A percentile compares a stretch with the other conserved stretches of the same genome.
Evolutionary conservation across 2,329 filamentous ascomycete genomes (phyloP).

Genomic region (Colletotrichum musae): DNA sequence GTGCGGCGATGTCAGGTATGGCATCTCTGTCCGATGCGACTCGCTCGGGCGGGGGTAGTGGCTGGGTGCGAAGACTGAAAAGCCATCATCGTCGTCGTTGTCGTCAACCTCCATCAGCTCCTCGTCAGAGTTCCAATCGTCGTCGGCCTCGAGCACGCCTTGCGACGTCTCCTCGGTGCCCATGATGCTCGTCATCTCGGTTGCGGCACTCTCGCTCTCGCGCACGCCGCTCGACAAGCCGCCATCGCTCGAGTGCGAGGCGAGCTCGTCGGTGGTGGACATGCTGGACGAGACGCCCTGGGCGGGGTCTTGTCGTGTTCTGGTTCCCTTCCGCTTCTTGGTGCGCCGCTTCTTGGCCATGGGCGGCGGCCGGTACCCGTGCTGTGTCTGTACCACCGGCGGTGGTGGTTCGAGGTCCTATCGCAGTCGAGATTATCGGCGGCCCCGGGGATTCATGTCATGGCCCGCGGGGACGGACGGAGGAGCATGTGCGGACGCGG

Average conservation of each 20-base stretch:
- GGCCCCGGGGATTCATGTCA: slow-evolving; percentile 36
- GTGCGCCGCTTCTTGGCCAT: slow-evolving; percentile 54
- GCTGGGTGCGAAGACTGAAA: slow-evolving; percentile 60
- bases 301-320: slow-evolving; percentile 39
- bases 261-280: slow-evolving; percentile 51
- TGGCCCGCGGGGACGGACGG: slow-evolving; percentile 8
- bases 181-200: slow-evolving; percentile 56
- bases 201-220: slow-evolving; percentile 51
- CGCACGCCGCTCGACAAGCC: slow-evolving; percentile 49
- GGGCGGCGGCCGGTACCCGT: slow-evolving; percentile 44
- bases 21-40: slow-evolving; percentile 53
- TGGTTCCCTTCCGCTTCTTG: slow-evolving; percentile 48
- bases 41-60: slow-evolving; percentile 55
- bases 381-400: slow-evolving; percentile 36
- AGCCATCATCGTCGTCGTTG: slow-evolving; percentile 54
- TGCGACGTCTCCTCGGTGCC: slow-evolving; percentile 51
- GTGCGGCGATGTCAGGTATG: slow-evolving; percentile 49
- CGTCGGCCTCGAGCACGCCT: slow-evolving; percentile 44
- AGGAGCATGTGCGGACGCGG: slow-evolving; percentile 9
- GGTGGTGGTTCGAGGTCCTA: slow-evolving; percentile 24
- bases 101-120: slow-evolving; percentile 46
- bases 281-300: slow-evolving; percentile 44
- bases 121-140: slow-evolving; percentile 40
- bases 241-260: slow-evolving; percentile 52
- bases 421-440: slow-evolving; percentile 25